These are phyloP conservation scores for Taxillus chinensis DNA, from an alignment of 164 flowering plant species.

Conservation along the genomic window DNA sequence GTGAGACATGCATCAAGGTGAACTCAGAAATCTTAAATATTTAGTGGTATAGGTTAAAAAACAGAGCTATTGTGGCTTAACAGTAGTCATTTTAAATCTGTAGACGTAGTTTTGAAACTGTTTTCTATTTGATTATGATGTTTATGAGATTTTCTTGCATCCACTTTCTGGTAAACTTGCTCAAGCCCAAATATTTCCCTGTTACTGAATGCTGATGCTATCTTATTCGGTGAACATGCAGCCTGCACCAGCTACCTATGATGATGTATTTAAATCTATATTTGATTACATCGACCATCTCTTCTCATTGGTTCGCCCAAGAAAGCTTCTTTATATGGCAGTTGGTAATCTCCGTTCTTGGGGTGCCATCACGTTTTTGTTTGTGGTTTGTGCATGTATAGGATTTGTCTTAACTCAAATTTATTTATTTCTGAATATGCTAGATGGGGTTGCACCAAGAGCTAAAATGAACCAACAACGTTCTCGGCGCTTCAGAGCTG, in stretches of 20 bases:
- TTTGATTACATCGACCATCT: slow-evolving; percentile 94
- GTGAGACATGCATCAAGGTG: too few species aligned
- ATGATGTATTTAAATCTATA: slow-evolving; percentile 74
- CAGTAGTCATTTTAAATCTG: too few species aligned
- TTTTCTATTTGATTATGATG: too few species aligned
- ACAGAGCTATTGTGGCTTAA: too few species aligned
- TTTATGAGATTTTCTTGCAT: too few species aligned
- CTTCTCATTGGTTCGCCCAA: slow-evolving; percentile 79
- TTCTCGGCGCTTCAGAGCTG: slow-evolving; percentile 90
- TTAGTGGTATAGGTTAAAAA: too few species aligned
- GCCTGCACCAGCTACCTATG: slow-evolving; percentile 82
- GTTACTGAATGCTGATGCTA: not conserved
- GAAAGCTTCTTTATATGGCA: slow-evolving; percentile 92
- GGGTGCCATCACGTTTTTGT: not conserved
- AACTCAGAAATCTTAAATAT: too few species aligned
- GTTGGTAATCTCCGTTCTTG: slow-evolving; percentile 48
- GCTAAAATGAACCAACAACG: slow-evolving; percentile 99
- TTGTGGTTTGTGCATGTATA: not conserved
- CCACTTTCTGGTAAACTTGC: too few species aligned
- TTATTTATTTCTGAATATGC: slow-evolving; percentile 7
- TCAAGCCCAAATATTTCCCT: too few species aligned
- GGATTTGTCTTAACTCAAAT: not conserved
- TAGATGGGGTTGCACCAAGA: slow-evolving; percentile 99
- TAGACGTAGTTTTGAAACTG: too few species aligned
- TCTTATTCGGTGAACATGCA: slow-evolving; percentile 25